Percentiles rank a stretch among this genome's conserved stretches.
Conservation (phyloP, 148 eudicot genomes). For the Rhododendron ovatum region DNA sequence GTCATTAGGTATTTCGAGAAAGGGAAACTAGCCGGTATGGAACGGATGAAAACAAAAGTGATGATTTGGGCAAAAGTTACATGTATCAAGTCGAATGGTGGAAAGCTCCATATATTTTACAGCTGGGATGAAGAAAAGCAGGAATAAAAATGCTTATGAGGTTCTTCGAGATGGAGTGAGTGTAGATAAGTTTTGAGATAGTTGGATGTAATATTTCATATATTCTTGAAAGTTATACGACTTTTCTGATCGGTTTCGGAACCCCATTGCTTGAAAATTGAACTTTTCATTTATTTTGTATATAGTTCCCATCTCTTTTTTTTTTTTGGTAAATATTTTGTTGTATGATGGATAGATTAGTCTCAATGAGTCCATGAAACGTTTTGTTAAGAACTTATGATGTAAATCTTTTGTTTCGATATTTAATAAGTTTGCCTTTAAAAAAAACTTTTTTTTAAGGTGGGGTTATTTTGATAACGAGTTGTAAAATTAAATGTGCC, state of each 20-base stretch:
- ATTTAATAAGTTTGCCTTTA: too few species aligned
- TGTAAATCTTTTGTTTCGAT: too few species aligned
- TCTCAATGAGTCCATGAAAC: too few species aligned
- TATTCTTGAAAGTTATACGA: not conserved
- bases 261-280: not conserved
- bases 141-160: conserved; percentile 80
- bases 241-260: not conserved
- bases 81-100: conserved; percentile 51
- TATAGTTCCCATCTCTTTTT: too few species aligned
- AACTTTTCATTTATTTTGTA: not conserved
- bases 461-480: too few species aligned
- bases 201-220: not conserved
- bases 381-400: too few species aligned
- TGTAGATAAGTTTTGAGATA: conserved; percentile 66
- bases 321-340: too few species aligned
- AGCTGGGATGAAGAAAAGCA: conserved; percentile 78
- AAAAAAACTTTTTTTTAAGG: too few species aligned
- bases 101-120: conserved; percentile 56
- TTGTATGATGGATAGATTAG: too few species aligned
- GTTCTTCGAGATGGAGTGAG: conserved; percentile 61
- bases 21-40: conserved; percentile 77
- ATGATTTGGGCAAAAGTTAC: conserved; percentile 81
- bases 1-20: conserved; percentile 84
- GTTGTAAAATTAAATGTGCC: too few species aligned
- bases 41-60: conserved; percentile 87